Percentiles rank a stretch among this genome's conserved stretches.
Evolutionary conservation across 164 flowering plant genomes (phyloP).

Genomic region (Hamamelis virginiana): DNA sequence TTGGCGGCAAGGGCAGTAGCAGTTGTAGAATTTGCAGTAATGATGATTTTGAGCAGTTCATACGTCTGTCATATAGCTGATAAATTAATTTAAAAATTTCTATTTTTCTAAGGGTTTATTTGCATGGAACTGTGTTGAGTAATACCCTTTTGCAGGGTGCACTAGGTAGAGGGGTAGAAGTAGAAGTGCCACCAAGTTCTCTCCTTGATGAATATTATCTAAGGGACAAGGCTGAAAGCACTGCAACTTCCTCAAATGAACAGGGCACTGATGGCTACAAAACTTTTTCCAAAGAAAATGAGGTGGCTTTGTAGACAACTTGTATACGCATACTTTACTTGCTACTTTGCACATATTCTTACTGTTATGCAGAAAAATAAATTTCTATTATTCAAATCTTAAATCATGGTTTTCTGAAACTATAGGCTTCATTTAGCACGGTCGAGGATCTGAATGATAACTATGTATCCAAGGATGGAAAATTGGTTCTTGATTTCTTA

Average conservation of each 20-base stretch:
- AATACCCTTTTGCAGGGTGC: conserved; percentile 47
- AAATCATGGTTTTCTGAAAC: conserved; percentile 13
- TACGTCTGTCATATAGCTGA: neutral
- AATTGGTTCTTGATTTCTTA: conserved; percentile 75
- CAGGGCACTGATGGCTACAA: conserved; percentile 15
- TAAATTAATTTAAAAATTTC: neutral
- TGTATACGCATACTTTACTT: neutral
- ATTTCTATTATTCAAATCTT: neutral
- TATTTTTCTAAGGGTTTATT: neutral
- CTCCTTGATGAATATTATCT: conserved; percentile 66
- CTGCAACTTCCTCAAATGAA: conserved; percentile 19
- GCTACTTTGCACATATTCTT: neutral
- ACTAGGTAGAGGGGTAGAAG: conserved; percentile 24
- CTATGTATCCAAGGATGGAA: conserved; percentile 64
- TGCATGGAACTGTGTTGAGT: conserved; percentile 14
- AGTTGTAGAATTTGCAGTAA: neutral
- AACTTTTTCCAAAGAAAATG: conserved; percentile 30
- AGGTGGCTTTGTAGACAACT: conserved; percentile 31
- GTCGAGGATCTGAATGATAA: conserved; percentile 45
- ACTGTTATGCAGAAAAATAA: neutral
- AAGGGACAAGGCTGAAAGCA: conserved; percentile 30
- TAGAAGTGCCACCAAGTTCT: conserved; percentile 35
- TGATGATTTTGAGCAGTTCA: neutral
- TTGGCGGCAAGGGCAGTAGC: neutral
- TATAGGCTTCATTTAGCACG: conserved; percentile 34